These are phyloP conservation scores for Albugo candida DNA, from an alignment of 352 stramenopile genomes.

Conservation along the genomic window DNA sequence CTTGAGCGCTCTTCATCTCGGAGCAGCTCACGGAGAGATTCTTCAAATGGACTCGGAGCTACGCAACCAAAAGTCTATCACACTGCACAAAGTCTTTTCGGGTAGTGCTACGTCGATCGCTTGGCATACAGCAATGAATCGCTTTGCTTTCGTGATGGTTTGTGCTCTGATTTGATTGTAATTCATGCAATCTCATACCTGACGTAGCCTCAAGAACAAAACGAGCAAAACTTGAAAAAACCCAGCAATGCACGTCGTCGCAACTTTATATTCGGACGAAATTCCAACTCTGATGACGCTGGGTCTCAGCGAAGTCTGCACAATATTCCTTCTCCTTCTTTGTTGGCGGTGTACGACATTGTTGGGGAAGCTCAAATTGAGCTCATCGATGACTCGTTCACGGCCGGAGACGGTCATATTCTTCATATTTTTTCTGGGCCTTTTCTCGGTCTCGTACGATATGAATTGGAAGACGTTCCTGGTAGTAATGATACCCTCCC, in stretches of 20 bases:
- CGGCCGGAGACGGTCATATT: constrained; percentile 27
- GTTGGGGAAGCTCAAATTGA: constrained; percentile 19
- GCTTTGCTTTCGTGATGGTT: constrained; percentile 37
- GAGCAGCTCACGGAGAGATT: constrained; percentile 37
- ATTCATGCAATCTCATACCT: not conserved
- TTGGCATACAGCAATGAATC: constrained; percentile 28
- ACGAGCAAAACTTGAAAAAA: constrained; percentile 16
- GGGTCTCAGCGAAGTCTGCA: constrained; percentile 12
- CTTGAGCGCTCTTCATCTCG: constrained; percentile 24
- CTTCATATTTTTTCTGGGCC: constrained; percentile 53
- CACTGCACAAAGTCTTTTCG: constrained; percentile 31
- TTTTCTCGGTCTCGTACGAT: constrained; percentile 40
- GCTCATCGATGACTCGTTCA: constrained; percentile 29
- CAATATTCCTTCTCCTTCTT: constrained; percentile 20
- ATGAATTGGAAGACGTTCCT: constrained; percentile 8
- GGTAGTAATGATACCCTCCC: too few species aligned
- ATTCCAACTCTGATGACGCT: constrained; percentile 12
- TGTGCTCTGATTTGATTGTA: not conserved
- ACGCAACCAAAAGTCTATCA: constrained; percentile 38
- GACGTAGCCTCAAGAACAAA: constrained; percentile 35
- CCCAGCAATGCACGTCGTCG: constrained; percentile 19
- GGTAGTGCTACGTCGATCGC: constrained; percentile 35
- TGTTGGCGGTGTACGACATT: constrained; percentile 18
- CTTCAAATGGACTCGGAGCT: constrained; percentile 48
- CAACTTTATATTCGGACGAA: constrained; percentile 50